These are phyloP conservation scores for Coffea eugenioides DNA, from an alignment of 257 asterid genomes.

Conservation along the genomic window DNA sequence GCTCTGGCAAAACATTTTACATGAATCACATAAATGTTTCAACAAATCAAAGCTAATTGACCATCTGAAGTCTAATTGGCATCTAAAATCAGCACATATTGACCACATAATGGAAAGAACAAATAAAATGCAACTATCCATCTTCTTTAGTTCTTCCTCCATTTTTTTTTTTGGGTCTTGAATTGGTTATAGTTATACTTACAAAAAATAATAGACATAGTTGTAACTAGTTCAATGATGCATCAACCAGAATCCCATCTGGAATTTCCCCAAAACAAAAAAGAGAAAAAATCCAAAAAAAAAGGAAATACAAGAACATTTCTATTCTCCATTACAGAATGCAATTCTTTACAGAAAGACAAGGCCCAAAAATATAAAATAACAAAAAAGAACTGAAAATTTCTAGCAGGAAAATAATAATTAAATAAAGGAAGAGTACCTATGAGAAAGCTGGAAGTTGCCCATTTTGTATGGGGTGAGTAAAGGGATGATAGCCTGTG, in stretches of 20 bases:
- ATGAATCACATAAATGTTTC: neutral
- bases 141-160: too few relatives aligned
- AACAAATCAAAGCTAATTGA: neutral
- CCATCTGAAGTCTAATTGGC: neutral
- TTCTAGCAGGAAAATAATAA: neutral
- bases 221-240: neutral
- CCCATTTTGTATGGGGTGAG: conserved; percentile 53
- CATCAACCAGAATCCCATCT: neutral
- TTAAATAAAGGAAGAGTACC: conserved; percentile 24
- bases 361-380: neutral
- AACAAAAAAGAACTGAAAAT: neutral
- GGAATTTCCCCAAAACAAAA: neutral
- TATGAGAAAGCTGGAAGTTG: conserved; percentile 38
- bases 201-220: neutral
- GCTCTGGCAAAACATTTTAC: neutral
- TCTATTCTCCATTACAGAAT: neutral
- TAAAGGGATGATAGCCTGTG: conserved; percentile 35
- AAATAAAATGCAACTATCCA: too few relatives aligned
- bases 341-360: neutral
- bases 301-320: too few relatives aligned
- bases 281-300: neutral
- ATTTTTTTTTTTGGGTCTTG: too few relatives aligned
- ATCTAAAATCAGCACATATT: neutral
- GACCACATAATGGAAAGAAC: neutral
- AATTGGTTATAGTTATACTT: neutral